phyloP scores from a whole-genome alignment of 176 grass and related monocot species.

The Secale cereale region DNA sequence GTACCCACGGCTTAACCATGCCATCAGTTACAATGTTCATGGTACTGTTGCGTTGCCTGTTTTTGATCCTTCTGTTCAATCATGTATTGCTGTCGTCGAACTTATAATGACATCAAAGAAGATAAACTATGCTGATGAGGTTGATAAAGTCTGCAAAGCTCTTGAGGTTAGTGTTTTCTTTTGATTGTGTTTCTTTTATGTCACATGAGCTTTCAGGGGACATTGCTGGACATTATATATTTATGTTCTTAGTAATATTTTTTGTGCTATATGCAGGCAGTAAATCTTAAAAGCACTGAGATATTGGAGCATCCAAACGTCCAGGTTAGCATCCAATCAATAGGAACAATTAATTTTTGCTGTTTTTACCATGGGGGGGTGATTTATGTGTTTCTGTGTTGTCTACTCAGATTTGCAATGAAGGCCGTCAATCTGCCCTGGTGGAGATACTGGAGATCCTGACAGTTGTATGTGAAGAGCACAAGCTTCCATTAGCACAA shows the following conservation, averaged over 20 bases:
- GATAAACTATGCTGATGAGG: conserved; percentile 88
- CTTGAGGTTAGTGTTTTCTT: conserved; percentile 65
- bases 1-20: conserved; percentile 84
- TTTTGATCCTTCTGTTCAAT: conserved; percentile 71
- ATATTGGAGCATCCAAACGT: conserved; percentile 77
- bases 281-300: conserved; percentile 93
- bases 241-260: conserved; percentile 1
- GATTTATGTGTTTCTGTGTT: conserved; percentile 26
- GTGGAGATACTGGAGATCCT: conserved; percentile 87
- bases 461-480: conserved; percentile 77
- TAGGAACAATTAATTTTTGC: background rate
- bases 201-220: conserved; percentile 5
- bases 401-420: conserved; percentile 80
- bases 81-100: conserved; percentile 89
- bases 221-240: background rate
- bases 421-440: conserved; percentile 85
- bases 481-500: conserved; percentile 86
- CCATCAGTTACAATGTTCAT: conserved; percentile 80
- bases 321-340: conserved; percentile 49
- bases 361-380: background rate
- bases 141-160: conserved; percentile 98
- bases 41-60: conserved; percentile 93
- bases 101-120: conserved; percentile 97
- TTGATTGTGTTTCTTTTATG: conserved; percentile 13
- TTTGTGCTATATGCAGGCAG: conserved; percentile 61